Conservation (phyloP, 2,329 filamentous ascomycete genomes). For the Hypoxylon sp. region DNA sequence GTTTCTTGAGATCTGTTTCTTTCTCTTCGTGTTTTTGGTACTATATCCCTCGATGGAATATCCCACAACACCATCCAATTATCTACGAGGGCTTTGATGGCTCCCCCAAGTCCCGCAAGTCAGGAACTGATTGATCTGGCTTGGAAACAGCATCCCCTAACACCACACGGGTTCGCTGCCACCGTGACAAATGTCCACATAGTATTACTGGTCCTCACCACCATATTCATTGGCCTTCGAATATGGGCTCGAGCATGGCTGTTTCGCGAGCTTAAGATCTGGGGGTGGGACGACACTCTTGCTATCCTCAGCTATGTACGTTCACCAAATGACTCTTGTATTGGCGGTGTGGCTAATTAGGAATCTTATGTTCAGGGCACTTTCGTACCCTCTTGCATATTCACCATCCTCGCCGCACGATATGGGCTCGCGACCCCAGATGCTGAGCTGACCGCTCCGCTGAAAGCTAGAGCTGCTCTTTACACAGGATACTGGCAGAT, state of each 20-base stretch:
- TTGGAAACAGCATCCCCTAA: conserved; percentile 14
- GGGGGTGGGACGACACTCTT: conserved; percentile 23
- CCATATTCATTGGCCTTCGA: conserved; percentile 9
- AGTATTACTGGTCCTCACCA: conserved; percentile 8
- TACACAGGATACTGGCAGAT: conserved; percentile 23
- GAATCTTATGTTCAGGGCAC: not conserved
- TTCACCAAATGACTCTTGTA: not conserved
- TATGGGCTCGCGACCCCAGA: conserved; percentile 17
- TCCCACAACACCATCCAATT: not conserved
- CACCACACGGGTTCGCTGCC: conserved; percentile 12
- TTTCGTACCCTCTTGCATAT: conserved; percentile 13
- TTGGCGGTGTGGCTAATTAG: not conserved
- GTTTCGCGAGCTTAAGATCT: conserved; percentile 8
- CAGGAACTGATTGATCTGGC: conserved; percentile 19
- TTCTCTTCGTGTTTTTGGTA: not conserved
- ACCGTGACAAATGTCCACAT: conserved; percentile 4
- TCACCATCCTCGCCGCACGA: conserved; percentile 11
- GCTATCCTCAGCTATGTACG: conserved; percentile 17
- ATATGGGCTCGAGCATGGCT: conserved; percentile 18
- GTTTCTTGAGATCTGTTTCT: conserved; percentile 1
- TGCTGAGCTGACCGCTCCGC: conserved; percentile 5
- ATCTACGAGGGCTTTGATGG: conserved; percentile 8
- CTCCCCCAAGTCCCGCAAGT: not conserved
- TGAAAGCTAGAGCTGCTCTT: conserved; percentile 15
- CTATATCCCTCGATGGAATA: conserved; percentile 8